Conservation (phyloP, 257 asterid genomes). For the Cynanchum wilfordii region DNA sequence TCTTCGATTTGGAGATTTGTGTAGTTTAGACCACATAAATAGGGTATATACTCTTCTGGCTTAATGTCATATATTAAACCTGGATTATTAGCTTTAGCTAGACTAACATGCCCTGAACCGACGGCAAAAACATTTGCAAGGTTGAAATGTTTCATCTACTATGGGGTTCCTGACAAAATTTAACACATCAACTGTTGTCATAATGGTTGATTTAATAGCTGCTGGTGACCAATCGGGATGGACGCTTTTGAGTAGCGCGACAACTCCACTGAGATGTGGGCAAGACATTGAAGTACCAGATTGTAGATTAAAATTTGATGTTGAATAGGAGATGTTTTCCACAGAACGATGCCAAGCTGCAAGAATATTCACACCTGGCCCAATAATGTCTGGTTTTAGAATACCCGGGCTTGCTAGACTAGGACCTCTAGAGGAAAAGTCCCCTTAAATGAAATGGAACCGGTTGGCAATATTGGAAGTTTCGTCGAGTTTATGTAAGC, state of each 20-base stretch:
- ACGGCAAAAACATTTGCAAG: constrained; percentile 30
- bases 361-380: constrained; percentile 39
- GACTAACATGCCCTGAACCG: constrained; percentile 51
- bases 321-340: constrained; percentile 24
- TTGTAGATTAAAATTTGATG: constrained; percentile 31
- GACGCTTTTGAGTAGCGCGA: no score
- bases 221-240: no score
- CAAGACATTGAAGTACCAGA: no score
- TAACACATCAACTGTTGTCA: constrained; percentile 29
- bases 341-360: constrained; percentile 37
- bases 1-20: constrained; percentile 21
- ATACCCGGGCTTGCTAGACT: no score
- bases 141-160: constrained; percentile 27
- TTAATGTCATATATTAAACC: constrained; percentile 47
- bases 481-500: constrained; percentile 8
- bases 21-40: no score
- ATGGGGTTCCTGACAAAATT: constrained; percentile 27
- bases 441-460: constrained; percentile 11
- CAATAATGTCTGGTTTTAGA: no score
- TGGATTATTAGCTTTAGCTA: constrained; percentile 39
- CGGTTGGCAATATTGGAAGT: background rate
- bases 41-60: constrained; percentile 39
- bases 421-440: background rate
- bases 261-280: no score
- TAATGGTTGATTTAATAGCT: no score